Conservation (phyloP, 208 protist species). For the Trichomonas tenax region DNA sequence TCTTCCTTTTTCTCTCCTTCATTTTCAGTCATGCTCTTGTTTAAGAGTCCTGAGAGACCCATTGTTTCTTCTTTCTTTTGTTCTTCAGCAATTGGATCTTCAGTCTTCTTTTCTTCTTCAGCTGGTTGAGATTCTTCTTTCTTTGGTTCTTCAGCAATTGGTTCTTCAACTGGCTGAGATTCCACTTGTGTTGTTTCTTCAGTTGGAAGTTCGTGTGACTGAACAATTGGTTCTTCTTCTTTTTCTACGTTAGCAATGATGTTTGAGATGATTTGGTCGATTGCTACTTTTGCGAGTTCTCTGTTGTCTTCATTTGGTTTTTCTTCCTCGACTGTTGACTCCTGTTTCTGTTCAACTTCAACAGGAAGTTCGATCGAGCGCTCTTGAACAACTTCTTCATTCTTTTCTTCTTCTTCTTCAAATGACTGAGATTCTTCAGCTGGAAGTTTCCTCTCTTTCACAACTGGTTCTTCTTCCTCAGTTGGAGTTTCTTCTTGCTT, state of each 20-base stretch:
- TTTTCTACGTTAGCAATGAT: not conserved
- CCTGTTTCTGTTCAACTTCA: too few relatives aligned
- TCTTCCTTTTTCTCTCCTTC: too few relatives aligned
- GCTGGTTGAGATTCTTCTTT: not conserved
- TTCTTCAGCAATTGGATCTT: not conserved
- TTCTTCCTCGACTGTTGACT: not conserved
- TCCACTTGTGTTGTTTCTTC: too few relatives aligned
- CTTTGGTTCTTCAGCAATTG: not conserved
- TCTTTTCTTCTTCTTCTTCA: too few relatives aligned
- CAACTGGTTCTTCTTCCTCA: too few relatives aligned
- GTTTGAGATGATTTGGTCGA: not conserved
- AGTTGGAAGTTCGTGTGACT: too few relatives aligned
- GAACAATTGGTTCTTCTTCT: not conserved
- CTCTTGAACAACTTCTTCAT: not conserved
- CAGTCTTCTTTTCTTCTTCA: not conserved
- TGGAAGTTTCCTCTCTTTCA: too few relatives aligned
- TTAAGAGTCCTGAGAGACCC: too few relatives aligned
- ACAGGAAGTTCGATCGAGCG: not conserved
- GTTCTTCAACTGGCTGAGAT: too few relatives aligned
- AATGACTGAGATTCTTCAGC: too few relatives aligned
- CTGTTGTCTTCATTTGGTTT: not conserved
- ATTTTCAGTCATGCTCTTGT: too few relatives aligned
- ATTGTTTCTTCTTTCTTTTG: not conserved
- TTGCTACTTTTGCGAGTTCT: not conserved
- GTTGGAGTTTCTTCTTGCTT: too few relatives aligned